These are phyloP conservation scores for Plasmodium ovale DNA, from an alignment of 169 alveolate genomes.

Conservation along the genomic window DNA sequence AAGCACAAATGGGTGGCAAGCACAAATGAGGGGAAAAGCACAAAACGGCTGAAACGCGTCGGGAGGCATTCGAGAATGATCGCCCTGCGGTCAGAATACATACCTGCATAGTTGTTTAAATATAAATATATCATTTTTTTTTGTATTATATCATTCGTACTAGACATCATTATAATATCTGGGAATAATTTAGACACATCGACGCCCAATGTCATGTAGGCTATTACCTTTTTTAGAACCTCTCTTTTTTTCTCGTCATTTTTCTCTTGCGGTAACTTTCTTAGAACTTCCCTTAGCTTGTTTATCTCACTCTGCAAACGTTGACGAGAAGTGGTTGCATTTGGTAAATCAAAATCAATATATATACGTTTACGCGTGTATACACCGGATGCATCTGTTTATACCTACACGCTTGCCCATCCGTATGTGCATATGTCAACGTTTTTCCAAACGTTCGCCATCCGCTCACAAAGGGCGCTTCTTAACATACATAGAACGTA, in stretches of 20 bases:
- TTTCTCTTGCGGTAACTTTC: slow-evolving; percentile 76
- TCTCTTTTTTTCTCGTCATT: slow-evolving; percentile 77
- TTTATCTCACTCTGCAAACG: slow-evolving; percentile 57
- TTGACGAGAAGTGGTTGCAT: no score
- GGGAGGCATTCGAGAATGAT: neutral
- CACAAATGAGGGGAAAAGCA: neutral
- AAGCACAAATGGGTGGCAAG: neutral
- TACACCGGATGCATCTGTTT: no score
- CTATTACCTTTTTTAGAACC: slow-evolving; percentile 91
- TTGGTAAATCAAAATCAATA: no score
- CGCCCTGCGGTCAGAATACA: neutral
- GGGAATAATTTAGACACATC: slow-evolving; percentile 97
- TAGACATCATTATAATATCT: slow-evolving; percentile 97
- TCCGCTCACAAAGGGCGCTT: neutral
- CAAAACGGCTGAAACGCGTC: neutral
- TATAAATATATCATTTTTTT: slow-evolving; percentile 98
- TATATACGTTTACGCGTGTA: no score
- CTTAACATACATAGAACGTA: neutral
- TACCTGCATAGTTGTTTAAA: slow-evolving; percentile 93
- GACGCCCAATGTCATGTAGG: slow-evolving; percentile 94
- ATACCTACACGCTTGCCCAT: no score
- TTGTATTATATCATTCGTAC: slow-evolving; percentile 97
- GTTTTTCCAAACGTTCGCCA: neutral
- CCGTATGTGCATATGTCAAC: neutral
- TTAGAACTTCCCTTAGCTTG: slow-evolving; percentile 72